Evolutionary conservation across 306 rosid genomes (phyloP).

Genomic region (Leucaena leucocephala): DNA sequence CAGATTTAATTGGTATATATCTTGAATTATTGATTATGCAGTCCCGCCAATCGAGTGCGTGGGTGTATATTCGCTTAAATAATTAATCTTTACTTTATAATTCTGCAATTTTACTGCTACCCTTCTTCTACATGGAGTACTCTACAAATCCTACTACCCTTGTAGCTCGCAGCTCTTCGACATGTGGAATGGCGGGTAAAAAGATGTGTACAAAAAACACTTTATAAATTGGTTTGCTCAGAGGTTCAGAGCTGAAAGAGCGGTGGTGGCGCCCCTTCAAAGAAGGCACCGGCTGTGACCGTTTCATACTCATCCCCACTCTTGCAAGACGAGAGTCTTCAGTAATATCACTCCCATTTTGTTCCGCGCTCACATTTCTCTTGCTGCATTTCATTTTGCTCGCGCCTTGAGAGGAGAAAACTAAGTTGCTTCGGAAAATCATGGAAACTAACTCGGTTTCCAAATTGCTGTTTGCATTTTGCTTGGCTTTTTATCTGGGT

Average conservation of each 20-base stretch:
- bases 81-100: background rate
- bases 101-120: background rate
- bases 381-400: conserved; percentile 35
- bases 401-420: background rate
- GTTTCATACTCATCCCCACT: conserved; percentile 24
- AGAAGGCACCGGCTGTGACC: conserved; percentile 38
- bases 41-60: background rate
- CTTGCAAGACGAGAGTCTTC: conserved; percentile 14
- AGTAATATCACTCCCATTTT: background rate
- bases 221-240: conserved; percentile 38
- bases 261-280: conserved; percentile 34
- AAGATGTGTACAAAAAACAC: background rate
- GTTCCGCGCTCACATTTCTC: conserved; percentile 22
- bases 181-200: conserved; percentile 50
- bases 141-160: background rate
- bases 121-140: background rate
- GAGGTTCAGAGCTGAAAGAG: conserved; percentile 34
- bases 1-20: background rate
- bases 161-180: conserved; percentile 26
- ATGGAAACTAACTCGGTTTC: conserved; percentile 69
- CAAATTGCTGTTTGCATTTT: conserved; percentile 52
- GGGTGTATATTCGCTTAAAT: background rate
- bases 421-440: background rate
- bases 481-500: conserved; percentile 49
- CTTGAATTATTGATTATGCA: background rate